Base-by-base conservation (phyloP, 129 eudicot genomes). In the Sambucus nigra region DNA sequence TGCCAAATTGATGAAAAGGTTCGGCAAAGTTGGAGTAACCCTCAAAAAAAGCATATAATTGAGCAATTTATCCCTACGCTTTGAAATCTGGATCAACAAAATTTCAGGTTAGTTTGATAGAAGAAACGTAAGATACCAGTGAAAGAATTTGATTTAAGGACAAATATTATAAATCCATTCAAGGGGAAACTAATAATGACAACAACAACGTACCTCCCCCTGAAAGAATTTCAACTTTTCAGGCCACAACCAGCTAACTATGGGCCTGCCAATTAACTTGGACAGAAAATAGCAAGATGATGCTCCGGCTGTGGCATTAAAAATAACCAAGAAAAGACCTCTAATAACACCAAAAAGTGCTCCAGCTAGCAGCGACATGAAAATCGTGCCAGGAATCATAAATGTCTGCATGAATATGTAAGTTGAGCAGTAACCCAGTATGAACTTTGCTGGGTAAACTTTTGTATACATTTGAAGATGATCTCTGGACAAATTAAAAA, bases 351-450 rank as follows among this genome's bases (percentile, higher is more conserved):
- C 97, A 71, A 88, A 88, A 52, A 88, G 94, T 14, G 97, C 87
- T 67, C 97, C 97, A 52, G 97, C 97, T 59, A 88, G 67, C 61
- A 88, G 60, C 13, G 97, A 88, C 97, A 88, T 80, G 74, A 88
- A 88, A 54, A 88, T 81, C 23, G 97, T 88, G 19, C 97, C 97
- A 25, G 97, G 97, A 51, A 88, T 88, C 97, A 88, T 88, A 71
- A 88, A 88, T 44, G 97, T 88, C 73, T 88, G 97, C 97, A 88
- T 88, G 76, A 88, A 88, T 66, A 88, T 88, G 76, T 88, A 88
- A 6, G 87, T 77, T 16, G 97, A 81, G 60, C 97, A 88, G 77
- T 88, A 88, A 9, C 97, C 94, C 56, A 84, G 69, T 33, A 84
- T 80, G 71, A 88, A 84, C 61, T 75, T 73, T 59, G 92, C 78